Conservation (phyloP, 202 grass and related monocot genomes). For the Schoenoplectus tabernaemontani region DNA sequence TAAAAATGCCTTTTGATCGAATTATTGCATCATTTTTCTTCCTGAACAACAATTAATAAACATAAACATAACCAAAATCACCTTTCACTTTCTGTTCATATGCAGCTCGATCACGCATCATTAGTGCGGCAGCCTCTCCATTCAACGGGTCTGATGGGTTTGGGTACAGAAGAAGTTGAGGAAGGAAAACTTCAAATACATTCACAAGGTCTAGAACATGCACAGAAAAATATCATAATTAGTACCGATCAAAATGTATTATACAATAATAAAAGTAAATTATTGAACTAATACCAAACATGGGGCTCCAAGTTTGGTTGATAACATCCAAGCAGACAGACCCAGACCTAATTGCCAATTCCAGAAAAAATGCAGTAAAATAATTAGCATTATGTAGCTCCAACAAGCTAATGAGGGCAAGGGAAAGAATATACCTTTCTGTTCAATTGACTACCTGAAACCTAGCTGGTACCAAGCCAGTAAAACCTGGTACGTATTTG, state of each 20-base stretch:
- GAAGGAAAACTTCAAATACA: constrained; percentile 95
- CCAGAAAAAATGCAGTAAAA: constrained; percentile 6
- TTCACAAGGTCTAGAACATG: constrained; percentile 64
- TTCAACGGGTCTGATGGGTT: constrained; percentile 96
- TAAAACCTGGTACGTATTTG: background rate
- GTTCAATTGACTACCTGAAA: background rate
- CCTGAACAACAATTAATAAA: background rate
- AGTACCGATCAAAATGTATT: background rate
- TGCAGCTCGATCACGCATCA: constrained; percentile 83
- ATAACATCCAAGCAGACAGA: constrained; percentile 99
- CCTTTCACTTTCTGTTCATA: constrained; percentile 99
- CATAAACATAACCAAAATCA: constrained; percentile 3
- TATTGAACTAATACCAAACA: constrained; percentile 58
- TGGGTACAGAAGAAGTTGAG: constrained; percentile 91
- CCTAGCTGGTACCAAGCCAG: background rate
- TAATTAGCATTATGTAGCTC: background rate
- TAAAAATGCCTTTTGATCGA: background rate
- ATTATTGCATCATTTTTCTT: background rate
- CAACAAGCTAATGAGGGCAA: background rate
- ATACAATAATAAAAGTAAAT: background rate
- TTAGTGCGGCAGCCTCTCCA: constrained; percentile 84
- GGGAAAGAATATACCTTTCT: background rate
- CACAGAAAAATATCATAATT: constrained; percentile 5
- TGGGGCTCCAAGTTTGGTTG: constrained; percentile 98
- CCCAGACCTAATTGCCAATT: constrained; percentile 63